Base-by-base conservation (phyloP, 73 alveolate species). In the Paramecium octaurelia region DNA sequence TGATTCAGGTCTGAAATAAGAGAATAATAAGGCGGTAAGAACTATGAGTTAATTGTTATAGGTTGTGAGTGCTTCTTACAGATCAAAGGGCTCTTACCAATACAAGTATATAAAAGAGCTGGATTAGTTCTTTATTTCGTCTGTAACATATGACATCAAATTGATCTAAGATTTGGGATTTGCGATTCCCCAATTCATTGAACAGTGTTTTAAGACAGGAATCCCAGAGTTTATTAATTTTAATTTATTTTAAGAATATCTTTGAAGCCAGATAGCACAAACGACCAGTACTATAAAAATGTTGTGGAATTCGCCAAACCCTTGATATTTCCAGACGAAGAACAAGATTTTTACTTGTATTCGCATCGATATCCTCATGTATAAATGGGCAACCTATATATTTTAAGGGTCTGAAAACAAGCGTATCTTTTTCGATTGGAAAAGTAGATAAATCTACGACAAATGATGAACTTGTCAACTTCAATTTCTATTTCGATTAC, bases 281-380 rank as follows among this genome's bases (percentile, higher is more conserved):
- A 75, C 14, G 35, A 36, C 38, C 58, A 75, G 46, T 75, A 75
- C 40, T 75, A 42, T 42, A 42, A 75, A 75, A 75, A 35, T 38
- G 88, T 75, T 24, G 21, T 75, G 11, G 88, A 75, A 20, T 75
- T 75, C 38, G 60, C 38, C 23, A 75, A 75, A 75, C 88, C 88
- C 3, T 38, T 75, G 58, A 20, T 10, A 35, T 21, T 29, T 24
- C 88, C 88, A 12, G 38, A 35, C 38, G 88, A 75, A 42, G 21
- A 23, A 2, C 88, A 75, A 42, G 88, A 75, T n/a, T 75, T 75
- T 42, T 35, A 75, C 12, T 18, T 75, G 7, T 75, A 75, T 20
- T 38, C 88, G 1, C 68, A 75, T 38, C 58, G 34, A 29, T 75
- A 75, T 42, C 88, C 88, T 29, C 18, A 75, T 29, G 88, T 75